Base-by-base conservation (phyloP, 345 rosid genomes). In the Cardamine chenopodiifolia region DNA sequence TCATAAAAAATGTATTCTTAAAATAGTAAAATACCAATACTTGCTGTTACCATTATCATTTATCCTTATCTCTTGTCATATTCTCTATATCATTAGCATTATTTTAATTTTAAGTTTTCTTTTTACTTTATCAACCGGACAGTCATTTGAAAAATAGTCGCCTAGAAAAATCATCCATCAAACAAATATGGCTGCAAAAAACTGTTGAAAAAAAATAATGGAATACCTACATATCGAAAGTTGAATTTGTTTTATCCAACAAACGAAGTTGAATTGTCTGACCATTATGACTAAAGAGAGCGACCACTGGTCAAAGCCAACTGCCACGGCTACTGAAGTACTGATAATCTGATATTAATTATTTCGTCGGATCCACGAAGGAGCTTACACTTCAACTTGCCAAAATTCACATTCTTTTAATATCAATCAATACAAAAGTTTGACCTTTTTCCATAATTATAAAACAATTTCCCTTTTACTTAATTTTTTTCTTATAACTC, bases 301-400 rank as follows among this genome's bases (percentile, higher is more conserved):
- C 54, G 68, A 66, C 78, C 72, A 58, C 40, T 18, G 1, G 68
- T 74, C 73, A 74, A 66, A 6, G 73, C 34, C 67, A 57, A 66
- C 23, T 5, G 31, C 66, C 55, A 62, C 8, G 23, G 65, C 34
- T 72, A 32, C 22, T 44, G 29, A 25, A 25, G 26, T 25, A 25
- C 26, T 25, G 26, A 25, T n/a, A n/a, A 25, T 25, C 3, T 28
- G 22, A 11, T 42, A 42, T 42, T 54, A 20, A 54, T 55, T 44
- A 55, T 64, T n/a, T 29, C 28, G 65, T 55, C 32, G 58, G 65
- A 44, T 66, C 72, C 67, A 48, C 61, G 73, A 66, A 74, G 45
- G 44, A 48, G 34, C 71, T 32, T 45, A 31, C 60, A 35, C n/a
- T 47, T 47, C 72, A 48, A 74, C 53, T 74, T 74, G 42, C 60